Base-by-base conservation (phyloP, 2,329 filamentous ascomycete genomes). In the Ilyonectria destructans region DNA sequence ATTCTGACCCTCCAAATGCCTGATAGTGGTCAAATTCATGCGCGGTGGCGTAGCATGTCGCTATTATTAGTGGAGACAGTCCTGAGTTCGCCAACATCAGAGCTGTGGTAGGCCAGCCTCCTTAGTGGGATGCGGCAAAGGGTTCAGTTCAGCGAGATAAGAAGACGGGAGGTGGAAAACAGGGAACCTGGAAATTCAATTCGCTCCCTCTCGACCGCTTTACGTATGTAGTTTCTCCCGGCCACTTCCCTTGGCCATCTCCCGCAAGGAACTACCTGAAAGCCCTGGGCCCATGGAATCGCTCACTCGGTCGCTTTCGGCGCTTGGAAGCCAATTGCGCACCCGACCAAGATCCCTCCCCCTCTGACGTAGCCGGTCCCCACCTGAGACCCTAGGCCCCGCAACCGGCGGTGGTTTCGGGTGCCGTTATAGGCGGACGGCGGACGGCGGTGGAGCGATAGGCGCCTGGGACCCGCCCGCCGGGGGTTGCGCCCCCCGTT, bases 351-450 rank as follows among this genome's bases (percentile, higher is more conserved):
- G 58, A 66, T 31, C 33, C 58, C 64, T 48, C 43, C 52, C 46
- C 37, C 63, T 58, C 62, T 75, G 74, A 75, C 74, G 74, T 75
- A 74, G 52, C 10, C 15, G 26, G 58, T 58, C 46, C 56, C 73
- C 73, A 74, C 73, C 19, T 2, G 12, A 51, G 52, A 67, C 54
- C 66, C 56, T 58, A 69, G 26, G 56, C 58, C 58, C 73, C 70
- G 61, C 71, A 57, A 65, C 59, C 57, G 54, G 59, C 63, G 60
- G 62, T 48, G 65, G 65, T 65, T 51, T 70, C 49, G 56, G 62
- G 63, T 17, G 69, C 60, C 59, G 64, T 69, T 57, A 75, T 75
- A 75, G 73, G 73, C 63, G 62, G 56, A 66, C 46, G 55, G 51
- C 49, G 62, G 58, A 40, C 21, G 31, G 17, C 57, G 33, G 62